Conservation (phyloP, 163 green algal genomes). For the Prototheca wickerhamii region DNA sequence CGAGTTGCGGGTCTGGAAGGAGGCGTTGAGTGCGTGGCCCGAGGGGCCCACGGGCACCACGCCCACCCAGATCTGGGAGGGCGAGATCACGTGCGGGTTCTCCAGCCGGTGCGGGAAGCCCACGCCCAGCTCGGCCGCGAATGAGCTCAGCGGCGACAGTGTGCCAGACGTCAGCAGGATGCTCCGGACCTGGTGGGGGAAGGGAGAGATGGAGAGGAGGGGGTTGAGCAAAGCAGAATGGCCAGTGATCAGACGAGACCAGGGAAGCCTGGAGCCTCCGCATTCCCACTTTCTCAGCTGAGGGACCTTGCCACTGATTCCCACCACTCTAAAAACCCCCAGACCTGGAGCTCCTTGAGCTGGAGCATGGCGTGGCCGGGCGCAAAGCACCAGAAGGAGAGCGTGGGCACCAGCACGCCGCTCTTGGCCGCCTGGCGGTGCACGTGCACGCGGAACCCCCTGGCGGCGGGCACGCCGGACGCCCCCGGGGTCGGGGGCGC, state of each 20-base stretch:
- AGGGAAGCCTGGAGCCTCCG: too few species aligned
- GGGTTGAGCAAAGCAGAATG: not conserved
- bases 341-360: constrained; percentile 22
- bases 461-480: not conserved
- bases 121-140: constrained; percentile 82
- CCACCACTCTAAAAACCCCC: too few species aligned
- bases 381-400: constrained; percentile 88
- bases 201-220: not conserved
- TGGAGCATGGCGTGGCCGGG: constrained; percentile 55
- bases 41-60: constrained; percentile 62
- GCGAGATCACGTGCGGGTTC: constrained; percentile 85
- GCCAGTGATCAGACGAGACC: too few species aligned
- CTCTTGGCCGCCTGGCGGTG: constrained; percentile 33
- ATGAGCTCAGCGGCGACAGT: constrained; percentile 75
- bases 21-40: constrained; percentile 58
- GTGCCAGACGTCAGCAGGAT: constrained; percentile 88
- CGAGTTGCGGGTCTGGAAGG: constrained; percentile 55
- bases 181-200: constrained; percentile 31
- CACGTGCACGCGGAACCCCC: constrained; percentile 60
- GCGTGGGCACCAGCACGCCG: constrained; percentile 33
- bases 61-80: constrained; percentile 75
- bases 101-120: constrained; percentile 80
- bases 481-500: not conserved
- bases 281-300: too few species aligned
- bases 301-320: too few species aligned